Evolutionary conservation across 2,329 filamentous ascomycete species (phyloP), one percentile per base, ranked within the genome.

Genomic region (Colletotrichum sidae): DNA sequence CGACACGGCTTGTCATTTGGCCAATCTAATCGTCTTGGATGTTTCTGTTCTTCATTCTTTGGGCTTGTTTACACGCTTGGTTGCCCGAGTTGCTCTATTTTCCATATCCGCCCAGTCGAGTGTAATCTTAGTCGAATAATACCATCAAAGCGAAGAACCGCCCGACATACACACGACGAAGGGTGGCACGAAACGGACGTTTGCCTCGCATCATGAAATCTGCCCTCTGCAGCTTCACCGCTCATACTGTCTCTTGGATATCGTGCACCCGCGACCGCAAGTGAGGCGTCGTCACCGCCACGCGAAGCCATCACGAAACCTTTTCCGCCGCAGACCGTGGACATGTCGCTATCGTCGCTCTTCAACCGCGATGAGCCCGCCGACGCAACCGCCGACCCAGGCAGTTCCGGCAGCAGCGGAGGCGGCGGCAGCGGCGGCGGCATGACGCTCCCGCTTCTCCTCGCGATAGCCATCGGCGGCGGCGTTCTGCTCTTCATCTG

Each of bases 401-500:
- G n/a, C 44, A 11, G n/a, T 12, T 45, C 6, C 13, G 50, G 34
- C n/a, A 15, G 44, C 33, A 41, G n/a, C 7, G 41, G 35, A 35
- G 44, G 44, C 1, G 17, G 45, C 51, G 61, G 53, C 9, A 66
- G 35, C 25, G 44, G 44, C 1, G 17, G 45, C 51, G 61, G 53
- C 9, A 66, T 69, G 49, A 60, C 74, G 8, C 61, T 81, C 11
- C 76, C 76, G n/a, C 77, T 76, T 72, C 67, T 82, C 13, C 74
- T 86, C 39, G 78, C 78, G 58, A 81, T 87, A 58, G 80, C 80
- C 11, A 68, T 88, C 34, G 79, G 79, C 38, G 83, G 83, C n/a
- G 80, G 81, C 13, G 70, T 82, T 2, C 57, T 84, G 7, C 64
- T 86, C 12, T 83, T 84, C 70, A 73, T 78, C 2, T 73, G 70